Evolutionary conservation across 805 yeast species (phyloP).

Genomic region (Teunomyces lycoperdinae): DNA sequence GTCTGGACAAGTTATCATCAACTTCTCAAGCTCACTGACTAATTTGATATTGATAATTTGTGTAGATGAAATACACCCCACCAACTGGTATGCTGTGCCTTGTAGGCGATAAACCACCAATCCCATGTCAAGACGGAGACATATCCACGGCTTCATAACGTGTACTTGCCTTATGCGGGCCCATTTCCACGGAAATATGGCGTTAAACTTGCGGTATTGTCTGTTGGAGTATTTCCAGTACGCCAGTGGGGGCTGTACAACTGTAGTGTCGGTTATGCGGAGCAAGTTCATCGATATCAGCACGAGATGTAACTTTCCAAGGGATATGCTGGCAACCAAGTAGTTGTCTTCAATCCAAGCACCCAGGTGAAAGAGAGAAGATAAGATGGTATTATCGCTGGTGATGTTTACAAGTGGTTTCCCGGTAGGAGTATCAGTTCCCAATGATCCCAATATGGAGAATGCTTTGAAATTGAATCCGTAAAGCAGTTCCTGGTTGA

Average conservation of each 20-base stretch:
- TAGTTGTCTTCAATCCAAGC: not conserved
- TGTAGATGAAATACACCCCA: not conserved
- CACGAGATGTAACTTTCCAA: not conserved
- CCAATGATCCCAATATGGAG: constrained; percentile 21
- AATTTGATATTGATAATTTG: not conserved
- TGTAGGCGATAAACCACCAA: not conserved
- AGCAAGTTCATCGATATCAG: constrained; percentile 1
- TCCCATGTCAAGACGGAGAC: not conserved
- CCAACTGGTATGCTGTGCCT: not conserved
- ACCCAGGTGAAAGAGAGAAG: not conserved
- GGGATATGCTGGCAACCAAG: not conserved
- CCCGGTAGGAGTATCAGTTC: not conserved
- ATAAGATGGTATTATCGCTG: not conserved
- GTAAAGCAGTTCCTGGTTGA: constrained; percentile 21
- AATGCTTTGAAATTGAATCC: constrained; percentile 28
- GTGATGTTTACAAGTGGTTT: not conserved
- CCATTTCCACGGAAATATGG: not conserved
- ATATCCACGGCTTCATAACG: not conserved
- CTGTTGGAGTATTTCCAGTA: not conserved
- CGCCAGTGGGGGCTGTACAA: not conserved
- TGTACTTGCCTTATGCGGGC: not conserved
- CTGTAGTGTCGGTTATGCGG: not conserved
- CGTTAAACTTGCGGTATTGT: not conserved
- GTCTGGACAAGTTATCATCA: constrained; percentile 3
- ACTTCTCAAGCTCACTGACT: not conserved